Percentiles rank a stretch among this genome's conserved stretches.
Evolutionary conservation across 2,329 filamentous ascomycete genomes (phyloP).

Genomic region (Dactylellina haptotyla): DNA sequence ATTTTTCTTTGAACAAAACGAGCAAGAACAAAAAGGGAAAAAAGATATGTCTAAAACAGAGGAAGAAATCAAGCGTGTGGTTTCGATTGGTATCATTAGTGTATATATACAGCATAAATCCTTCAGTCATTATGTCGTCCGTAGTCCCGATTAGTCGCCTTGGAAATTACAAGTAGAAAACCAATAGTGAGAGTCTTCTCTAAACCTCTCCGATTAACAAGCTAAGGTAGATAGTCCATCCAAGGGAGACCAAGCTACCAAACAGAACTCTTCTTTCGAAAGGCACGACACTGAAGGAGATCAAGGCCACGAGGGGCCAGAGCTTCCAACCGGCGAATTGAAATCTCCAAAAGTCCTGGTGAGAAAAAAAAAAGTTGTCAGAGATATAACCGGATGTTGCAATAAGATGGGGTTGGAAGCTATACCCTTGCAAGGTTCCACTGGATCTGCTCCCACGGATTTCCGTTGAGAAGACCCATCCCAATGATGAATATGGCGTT

Average conservation of each 20-base stretch:
- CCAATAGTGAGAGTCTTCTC: background rate
- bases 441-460: conserved; percentile 59
- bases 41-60: no score
- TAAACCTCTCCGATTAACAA: conserved; percentile 60
- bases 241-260: conserved; percentile 65
- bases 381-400: background rate
- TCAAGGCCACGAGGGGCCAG: conserved; percentile 67
- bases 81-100: conserved; percentile 27
- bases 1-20: no score
- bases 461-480: conserved; percentile 65
- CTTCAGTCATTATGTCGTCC: conserved; percentile 6
- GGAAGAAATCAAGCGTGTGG: no score
- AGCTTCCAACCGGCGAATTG: conserved; percentile 67
- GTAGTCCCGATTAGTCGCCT: conserved; percentile 5
- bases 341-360: conserved; percentile 58
- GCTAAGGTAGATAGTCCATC: conserved; percentile 68
- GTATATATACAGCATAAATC: conserved; percentile 27
- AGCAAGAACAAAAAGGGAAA: no score
- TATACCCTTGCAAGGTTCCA: conserved; percentile 60
- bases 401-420: conserved; percentile 1
- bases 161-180: background rate
- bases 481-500: conserved; percentile 68
- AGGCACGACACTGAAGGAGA: conserved; percentile 66
- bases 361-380: background rate
- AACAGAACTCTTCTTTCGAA: conserved; percentile 67